Evolutionary conservation across 2,329 filamentous ascomycete species (phyloP).

Genomic region (Huntiella omanensis): DNA sequence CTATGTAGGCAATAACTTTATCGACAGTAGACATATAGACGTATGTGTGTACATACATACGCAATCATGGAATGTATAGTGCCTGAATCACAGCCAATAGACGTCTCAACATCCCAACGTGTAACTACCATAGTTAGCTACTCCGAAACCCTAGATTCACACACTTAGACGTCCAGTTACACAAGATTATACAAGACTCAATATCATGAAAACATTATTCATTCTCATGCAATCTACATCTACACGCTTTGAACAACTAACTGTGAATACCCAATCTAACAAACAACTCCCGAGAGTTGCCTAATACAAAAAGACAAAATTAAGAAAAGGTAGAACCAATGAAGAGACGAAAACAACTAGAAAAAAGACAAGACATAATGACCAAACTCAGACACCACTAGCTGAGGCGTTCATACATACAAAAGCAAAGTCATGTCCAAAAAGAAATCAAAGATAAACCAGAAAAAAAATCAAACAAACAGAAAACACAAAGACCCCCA

Average conservation of each 20-base stretch:
- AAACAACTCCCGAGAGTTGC: neutral
- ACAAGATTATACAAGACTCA: neutral
- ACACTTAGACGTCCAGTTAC: neutral
- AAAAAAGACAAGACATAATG: neutral
- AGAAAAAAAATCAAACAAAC: conserved; percentile 2
- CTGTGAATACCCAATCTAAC: neutral
- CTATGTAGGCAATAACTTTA: too few relatives aligned
- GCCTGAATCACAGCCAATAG: too few relatives aligned
- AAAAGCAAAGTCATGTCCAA: conserved; percentile 1
- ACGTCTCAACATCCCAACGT: too few relatives aligned
- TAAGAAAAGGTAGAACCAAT: neutral
- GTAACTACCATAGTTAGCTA: too few relatives aligned
- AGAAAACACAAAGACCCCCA: conserved; percentile 3
- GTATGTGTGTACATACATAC: too few relatives aligned
- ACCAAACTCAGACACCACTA: neutral
- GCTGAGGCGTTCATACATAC: too few relatives aligned
- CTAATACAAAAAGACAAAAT: neutral
- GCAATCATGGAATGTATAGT: too few relatives aligned
- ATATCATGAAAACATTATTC: conserved; percentile 2
- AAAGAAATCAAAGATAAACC: conserved; percentile 5
- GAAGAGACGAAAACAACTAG: neutral
- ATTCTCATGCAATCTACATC: conserved; percentile 2
- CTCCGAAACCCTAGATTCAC: too few relatives aligned
- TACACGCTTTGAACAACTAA: neutral
- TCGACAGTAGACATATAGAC: too few relatives aligned